phyloP scores from a whole-genome alignment of 805 yeast species.

The Grigorovia humatica region DNA sequence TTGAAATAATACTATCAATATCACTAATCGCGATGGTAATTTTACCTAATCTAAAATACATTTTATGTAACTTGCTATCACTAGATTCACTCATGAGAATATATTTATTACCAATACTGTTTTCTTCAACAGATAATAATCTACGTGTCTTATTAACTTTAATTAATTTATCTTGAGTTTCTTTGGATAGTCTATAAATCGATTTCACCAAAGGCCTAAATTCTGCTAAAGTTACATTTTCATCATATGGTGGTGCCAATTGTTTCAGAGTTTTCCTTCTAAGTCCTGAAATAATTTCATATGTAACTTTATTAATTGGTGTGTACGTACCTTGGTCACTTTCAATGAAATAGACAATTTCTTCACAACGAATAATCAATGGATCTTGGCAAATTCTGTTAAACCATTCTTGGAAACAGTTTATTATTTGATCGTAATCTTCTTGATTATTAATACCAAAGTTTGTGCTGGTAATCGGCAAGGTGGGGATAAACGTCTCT shows the following conservation, averaged over 20 bases:
- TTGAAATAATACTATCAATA: constrained; percentile 57
- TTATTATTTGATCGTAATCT: constrained; percentile 47
- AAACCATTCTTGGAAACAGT: constrained; percentile 77
- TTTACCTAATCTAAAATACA: constrained; percentile 74
- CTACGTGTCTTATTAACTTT: constrained; percentile 38
- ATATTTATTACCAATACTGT: constrained; percentile 35
- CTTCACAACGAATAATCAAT: constrained; percentile 76
- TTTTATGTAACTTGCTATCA: constrained; percentile 12
- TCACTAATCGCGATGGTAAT: constrained; percentile 66
- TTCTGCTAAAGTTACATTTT: constrained; percentile 64
- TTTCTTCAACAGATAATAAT: constrained; percentile 45
- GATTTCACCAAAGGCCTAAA: constrained; percentile 82
- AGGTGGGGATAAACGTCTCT: constrained; percentile 86
- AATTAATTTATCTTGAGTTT: constrained; percentile 46
- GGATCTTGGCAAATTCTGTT: constrained; percentile 64
- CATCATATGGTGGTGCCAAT: constrained; percentile 85
- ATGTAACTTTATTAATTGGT: constrained; percentile 35
- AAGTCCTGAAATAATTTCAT: constrained; percentile 70
- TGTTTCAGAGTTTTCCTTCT: constrained; percentile 87
- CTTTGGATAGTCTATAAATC: constrained; percentile 48
- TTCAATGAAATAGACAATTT: constrained; percentile 73
- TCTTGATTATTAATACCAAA: constrained; percentile 82
- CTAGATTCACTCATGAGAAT: constrained; percentile 17
- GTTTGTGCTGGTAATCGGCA: constrained; percentile 66
- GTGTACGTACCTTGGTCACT: constrained; percentile 50